A percentile compares a stretch with the other conserved stretches of the same genome.
These are phyloP conservation scores for Boletus tylopilopsis DNA, from an alignment of 768 basidiomycete species.

Conservation along the genomic window DNA sequence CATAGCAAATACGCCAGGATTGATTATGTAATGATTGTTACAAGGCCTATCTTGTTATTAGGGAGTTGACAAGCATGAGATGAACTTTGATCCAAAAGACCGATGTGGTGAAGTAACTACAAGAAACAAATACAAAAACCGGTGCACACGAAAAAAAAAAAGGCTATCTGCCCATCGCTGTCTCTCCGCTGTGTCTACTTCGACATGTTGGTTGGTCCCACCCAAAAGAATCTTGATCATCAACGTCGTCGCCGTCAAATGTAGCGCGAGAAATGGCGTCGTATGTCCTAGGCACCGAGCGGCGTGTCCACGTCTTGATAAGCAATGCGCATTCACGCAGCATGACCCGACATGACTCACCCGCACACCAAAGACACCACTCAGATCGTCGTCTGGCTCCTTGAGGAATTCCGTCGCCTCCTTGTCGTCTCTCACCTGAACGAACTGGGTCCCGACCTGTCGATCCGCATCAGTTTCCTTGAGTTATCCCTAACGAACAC, in stretches of 20 bases:
- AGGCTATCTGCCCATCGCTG: conserved; percentile 19
- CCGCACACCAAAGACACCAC: conserved; percentile 38
- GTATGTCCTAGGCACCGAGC: conserved; percentile 62
- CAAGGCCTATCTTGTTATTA: no score
- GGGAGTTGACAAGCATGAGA: no score
- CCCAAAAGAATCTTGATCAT: conserved; percentile 63
- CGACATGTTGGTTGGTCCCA: conserved; percentile 58
- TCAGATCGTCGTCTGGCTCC: conserved; percentile 57
- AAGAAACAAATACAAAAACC: no score
- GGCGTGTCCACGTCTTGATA: no score
- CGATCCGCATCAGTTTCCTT: no score
- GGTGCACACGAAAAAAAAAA: no score
- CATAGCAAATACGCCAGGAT: no score
- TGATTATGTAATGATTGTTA: no score
- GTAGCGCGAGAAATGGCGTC: conserved; percentile 45
- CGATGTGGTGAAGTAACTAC: no score
- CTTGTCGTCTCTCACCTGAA: conserved; percentile 58
- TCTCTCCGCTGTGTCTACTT: conserved; percentile 29
- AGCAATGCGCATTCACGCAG: no score
- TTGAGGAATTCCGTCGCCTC: conserved; percentile 42
- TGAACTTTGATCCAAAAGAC: no score
- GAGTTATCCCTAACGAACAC: no score
- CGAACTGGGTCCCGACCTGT: conserved; percentile 66
- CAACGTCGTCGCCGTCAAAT: conserved; percentile 45
- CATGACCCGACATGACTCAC: conserved; percentile 28